These are phyloP conservation scores for Globisporangium mamillatum DNA, from an alignment of 352 stramenopile genomes.

Conservation along the genomic window DNA sequence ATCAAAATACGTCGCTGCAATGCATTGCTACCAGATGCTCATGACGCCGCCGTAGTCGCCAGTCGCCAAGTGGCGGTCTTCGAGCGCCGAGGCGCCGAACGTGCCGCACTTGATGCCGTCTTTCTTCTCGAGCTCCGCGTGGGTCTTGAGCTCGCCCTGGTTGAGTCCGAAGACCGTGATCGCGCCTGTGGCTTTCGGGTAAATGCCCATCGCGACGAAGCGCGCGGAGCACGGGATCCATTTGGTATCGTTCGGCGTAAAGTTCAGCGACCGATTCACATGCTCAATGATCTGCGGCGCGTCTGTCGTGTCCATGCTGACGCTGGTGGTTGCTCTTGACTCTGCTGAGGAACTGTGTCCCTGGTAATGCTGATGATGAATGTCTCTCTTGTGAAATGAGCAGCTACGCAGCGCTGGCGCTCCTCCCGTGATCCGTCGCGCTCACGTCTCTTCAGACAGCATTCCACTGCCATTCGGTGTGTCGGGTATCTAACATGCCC, in stretches of 20 bases:
- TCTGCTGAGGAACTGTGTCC: neutral
- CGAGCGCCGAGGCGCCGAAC: conserved; percentile 91
- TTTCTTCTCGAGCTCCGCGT: conserved; percentile 70
- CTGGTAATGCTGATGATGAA: neutral
- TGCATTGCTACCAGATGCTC: conserved; percentile 50
- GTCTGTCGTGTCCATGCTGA: conserved; percentile 92
- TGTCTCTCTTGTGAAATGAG: conserved; percentile 1
- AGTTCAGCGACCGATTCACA: conserved; percentile 89
- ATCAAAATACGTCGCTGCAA: neutral
- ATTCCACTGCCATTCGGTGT: too few species aligned
- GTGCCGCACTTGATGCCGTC: conserved; percentile 95
- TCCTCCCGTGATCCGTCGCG: conserved; percentile 1
- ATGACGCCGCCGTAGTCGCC: conserved; percentile 78
- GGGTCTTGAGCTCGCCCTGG: conserved; percentile 78
- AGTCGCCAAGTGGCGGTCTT: conserved; percentile 85
- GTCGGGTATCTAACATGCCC: too few species aligned
- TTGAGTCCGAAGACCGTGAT: conserved; percentile 91
- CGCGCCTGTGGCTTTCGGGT: conserved; percentile 90
- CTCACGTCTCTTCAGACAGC: conserved; percentile 2
- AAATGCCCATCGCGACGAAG: conserved; percentile 93
- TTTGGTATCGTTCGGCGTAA: conserved; percentile 93
- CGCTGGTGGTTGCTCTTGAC: neutral
- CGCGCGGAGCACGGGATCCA: conserved; percentile 94
- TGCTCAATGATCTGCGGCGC: conserved; percentile 98
- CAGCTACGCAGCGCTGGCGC: neutral